phyloP scores from a whole-genome alignment of 257 asterid genomes.

The Nicotiana sylvestris region DNA sequence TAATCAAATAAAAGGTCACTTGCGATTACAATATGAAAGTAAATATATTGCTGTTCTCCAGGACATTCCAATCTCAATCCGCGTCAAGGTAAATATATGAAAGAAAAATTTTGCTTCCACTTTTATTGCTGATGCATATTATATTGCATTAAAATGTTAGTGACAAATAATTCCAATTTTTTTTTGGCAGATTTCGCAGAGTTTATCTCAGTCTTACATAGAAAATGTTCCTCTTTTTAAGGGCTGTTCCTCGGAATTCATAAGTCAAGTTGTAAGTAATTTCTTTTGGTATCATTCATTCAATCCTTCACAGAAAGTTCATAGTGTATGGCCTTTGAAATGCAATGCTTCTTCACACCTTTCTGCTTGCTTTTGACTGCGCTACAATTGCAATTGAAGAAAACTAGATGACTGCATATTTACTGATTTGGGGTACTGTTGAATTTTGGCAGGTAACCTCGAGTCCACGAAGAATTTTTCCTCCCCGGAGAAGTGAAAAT shows the following conservation, averaged over 20 bases:
- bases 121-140: neutral
- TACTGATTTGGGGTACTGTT: neutral
- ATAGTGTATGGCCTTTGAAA: neutral
- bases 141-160: neutral
- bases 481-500: conserved; percentile 89
- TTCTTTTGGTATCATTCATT: neutral
- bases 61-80: conserved; percentile 82
- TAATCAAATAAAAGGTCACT: conserved; percentile 81
- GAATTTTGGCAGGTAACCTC: conserved; percentile 46
- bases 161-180: neutral
- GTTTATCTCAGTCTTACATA: conserved; percentile 55
- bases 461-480: conserved; percentile 92
- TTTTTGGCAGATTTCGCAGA: conserved; percentile 67
- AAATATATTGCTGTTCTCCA: conserved; percentile 75
- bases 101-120: neutral
- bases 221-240: conserved; percentile 67
- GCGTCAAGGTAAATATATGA: conserved; percentile 59
- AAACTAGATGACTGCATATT: neutral
- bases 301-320: neutral
- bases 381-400: neutral
- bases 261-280: conserved; percentile 77
- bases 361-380: neutral
- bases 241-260: conserved; percentile 76
- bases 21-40: conserved; percentile 87
- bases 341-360: neutral